Evolutionary conservation across 2,329 filamentous ascomycete species (phyloP), one percentile per base, ranked within the genome.

Genomic region (Calonectria fujianensis): DNA sequence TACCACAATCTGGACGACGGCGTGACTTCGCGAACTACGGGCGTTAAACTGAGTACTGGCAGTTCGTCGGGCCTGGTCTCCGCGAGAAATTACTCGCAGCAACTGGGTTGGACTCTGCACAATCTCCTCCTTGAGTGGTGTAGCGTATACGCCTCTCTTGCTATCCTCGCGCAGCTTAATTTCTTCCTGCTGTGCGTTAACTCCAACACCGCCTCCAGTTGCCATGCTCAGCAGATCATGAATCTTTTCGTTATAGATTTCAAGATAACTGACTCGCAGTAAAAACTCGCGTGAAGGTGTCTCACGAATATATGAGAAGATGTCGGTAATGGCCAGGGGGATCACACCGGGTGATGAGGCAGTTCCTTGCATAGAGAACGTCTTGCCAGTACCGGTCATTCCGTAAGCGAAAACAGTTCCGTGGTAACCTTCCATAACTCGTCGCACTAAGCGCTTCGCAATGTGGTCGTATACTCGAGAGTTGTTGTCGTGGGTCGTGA

Each of bases 391-490:
- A 76, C 97, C 97, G 5, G 97, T 99, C 96, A 98, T 98, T 82
- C 97, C 97, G 84, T 99, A 99, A 24, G 96, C 96, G 84, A 99
- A 98, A 31, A 99, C 97, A 1, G 97, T 99, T 74, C 96, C 97
- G 82, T 98, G 96, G 84, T 98, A 99, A 52, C 97, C 97, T 87
- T 99, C 97, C 97, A 99, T 99, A 65, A 99, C 97, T 81, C 97
- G 91, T 79, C 97, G 94, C 61, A 99, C 97, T 67, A 99, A 89
- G 76, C 97, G 94, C 86, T 98, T 98, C 54, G 97, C 97, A 59
- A 92, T 95, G 76, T 96, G 93, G 85, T 99, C 97, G 84, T 99
- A 99, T 13, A 99, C 97, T 83, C 94, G 94, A 69, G 95, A 93
- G 83, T 99, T 99, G 84, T 98, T 95, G 83, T 99, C 96, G 83